Evolutionary conservation across 495 filamentous ascomycete species (phyloP), one percentile per base, ranked within the genome.

Genomic region (Darksidea phi): DNA sequence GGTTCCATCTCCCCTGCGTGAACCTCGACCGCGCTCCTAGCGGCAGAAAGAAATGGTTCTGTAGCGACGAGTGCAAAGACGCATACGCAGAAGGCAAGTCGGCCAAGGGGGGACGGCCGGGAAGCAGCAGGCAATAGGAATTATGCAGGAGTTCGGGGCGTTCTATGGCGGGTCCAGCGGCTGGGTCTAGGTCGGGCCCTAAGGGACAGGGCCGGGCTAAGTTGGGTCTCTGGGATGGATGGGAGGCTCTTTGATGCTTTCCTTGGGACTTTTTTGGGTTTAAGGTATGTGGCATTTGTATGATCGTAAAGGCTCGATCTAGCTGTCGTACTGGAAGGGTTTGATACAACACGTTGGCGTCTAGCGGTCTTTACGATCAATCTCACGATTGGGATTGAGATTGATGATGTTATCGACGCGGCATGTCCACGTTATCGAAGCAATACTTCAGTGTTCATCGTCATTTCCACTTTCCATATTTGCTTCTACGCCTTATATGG

Each of bases 1-100:
- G 94, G 94, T 98, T 97, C 77, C 94, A 98, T 80, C 72, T 98
- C 42, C 86, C 85, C 38, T 98, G 94, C 73, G 91, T 95, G 17
- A 92, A 90, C 54, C 71, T 98, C 72, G 89, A 84, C 51, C 89
- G 88, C 67, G 88, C 92, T 48, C 94, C 94, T 25, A 88, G 82
- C 45, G 84, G 84, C 61, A 23, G 57, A 21, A 57, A 51, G 20
- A 68, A 68, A 17, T 68, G 66, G 66, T 68, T 57, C 51, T 68
- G 66, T 23, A 58, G 59, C 52, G 66, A 68, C 37, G 61, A 61
- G n/a, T 68, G 66, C 54, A 56, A 61, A 26, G 57, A 61, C 13
- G 57, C 60, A 42, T 25, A 41, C 11, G 26, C 20, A 0, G 12
- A 28, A 10, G 38, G 45, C 12, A 64, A 64, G 20, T 32, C 26